Evolutionary conservation across 1,284 basidiomycete genomes (phyloP).

Genomic region (Microbotryum lychnidis-dioicae): DNA sequence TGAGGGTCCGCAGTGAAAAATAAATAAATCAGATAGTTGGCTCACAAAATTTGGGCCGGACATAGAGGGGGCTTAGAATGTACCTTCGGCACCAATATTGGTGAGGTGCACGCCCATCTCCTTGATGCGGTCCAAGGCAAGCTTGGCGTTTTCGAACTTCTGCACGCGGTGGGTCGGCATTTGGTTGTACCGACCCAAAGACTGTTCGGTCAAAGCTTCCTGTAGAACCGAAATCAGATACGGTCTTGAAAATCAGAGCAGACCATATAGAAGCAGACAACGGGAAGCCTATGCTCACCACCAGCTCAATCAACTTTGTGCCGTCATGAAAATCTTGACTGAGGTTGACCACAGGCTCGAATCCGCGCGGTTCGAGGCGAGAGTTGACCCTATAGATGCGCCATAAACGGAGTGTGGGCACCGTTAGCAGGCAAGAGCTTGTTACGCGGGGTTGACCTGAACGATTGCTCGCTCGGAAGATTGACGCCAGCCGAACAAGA

Average conservation of each 20-base stretch:
- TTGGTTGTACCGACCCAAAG: constrained; percentile 83
- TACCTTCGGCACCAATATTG: constrained; percentile 85
- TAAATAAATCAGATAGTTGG: too few species aligned
- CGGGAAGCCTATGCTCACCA: constrained; percentile 47
- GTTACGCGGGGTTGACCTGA: too few species aligned
- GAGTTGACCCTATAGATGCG: constrained; percentile 67
- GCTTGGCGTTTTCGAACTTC: constrained; percentile 96
- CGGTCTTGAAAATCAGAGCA: background rate
- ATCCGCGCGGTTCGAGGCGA: constrained; percentile 74
- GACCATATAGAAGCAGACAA: constrained; percentile 9
- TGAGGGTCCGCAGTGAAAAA: constrained; percentile 38
- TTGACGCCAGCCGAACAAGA: background rate
- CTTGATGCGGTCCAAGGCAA: constrained; percentile 89
- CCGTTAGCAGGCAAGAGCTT: background rate
- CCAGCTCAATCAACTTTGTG: constrained; percentile 80
- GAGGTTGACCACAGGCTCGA: constrained; percentile 84
- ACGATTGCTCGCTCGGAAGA: background rate
- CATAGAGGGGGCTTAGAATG: background rate
- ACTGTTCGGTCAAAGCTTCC: constrained; percentile 58
- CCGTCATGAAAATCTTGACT: constrained; percentile 89
- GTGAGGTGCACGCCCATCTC: constrained; percentile 91
- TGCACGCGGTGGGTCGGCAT: constrained; percentile 86
- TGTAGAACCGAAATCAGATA: constrained; percentile 6
- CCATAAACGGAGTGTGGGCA: too few species aligned
- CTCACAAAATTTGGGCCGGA: background rate